phyloP scores from a whole-genome alignment of 1,139 yeast genomes.

The Hansenula sp. region DNA sequence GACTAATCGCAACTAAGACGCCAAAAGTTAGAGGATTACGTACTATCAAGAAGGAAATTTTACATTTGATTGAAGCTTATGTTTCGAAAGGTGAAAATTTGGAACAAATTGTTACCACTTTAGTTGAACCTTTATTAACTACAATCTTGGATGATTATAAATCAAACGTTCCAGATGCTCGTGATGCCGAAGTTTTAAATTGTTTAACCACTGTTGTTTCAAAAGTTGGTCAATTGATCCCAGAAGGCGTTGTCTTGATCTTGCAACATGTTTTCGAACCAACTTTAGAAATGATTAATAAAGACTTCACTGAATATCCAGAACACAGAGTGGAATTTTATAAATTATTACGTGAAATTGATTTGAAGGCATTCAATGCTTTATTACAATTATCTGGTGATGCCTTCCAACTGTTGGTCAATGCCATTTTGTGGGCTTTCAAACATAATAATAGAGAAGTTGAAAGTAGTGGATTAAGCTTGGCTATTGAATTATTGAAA shows the following conservation, averaged over 20 bases:
- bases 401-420: conserved; percentile 86
- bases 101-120: conserved; percentile 79
- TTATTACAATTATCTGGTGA: conserved; percentile 85
- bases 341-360: conserved; percentile 81
- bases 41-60: conserved; percentile 92
- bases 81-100: conserved; percentile 82
- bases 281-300: conserved; percentile 91
- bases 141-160: conserved; percentile 91
- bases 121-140: conserved; percentile 78
- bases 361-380: conserved; percentile 81
- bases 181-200: conserved; percentile 95
- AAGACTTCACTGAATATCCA: conserved; percentile 94
- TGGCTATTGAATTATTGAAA: conserved; percentile 75
- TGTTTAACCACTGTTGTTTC: conserved; percentile 90
- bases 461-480: conserved; percentile 81
- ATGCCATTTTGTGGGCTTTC: conserved; percentile 97
- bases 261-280: conserved; percentile 91
- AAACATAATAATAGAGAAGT: conserved; percentile 96
- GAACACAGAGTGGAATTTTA: conserved; percentile 97
- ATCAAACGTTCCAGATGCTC: conserved; percentile 88
- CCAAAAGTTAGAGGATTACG: conserved; percentile 94
- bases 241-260: conserved; percentile 85
- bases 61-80: conserved; percentile 86
- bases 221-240: conserved; percentile 84
- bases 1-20: conserved; percentile 86